A percentile compares a stretch with the other conserved stretches of the same genome.
phyloP scores from a whole-genome alignment of 163 green algal species.

The Scenedesmus sp. region DNA sequence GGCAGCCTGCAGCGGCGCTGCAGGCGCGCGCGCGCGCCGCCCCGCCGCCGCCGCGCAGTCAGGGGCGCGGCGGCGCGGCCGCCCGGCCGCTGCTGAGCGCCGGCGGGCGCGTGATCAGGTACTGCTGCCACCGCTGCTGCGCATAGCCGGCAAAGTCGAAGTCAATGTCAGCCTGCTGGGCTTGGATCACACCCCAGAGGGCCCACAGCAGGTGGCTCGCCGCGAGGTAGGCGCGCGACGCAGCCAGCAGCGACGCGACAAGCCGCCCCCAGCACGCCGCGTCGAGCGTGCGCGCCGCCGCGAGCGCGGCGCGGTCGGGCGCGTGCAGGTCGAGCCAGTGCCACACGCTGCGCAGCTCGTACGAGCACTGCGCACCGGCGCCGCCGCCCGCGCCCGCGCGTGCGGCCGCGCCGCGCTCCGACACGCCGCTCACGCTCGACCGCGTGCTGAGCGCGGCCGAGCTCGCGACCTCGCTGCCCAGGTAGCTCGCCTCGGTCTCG shows the following conservation, averaged over 20 bases:
- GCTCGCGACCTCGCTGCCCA: too few relatives aligned
- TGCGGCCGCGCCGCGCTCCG: too few relatives aligned
- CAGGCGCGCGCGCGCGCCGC: too few relatives aligned
- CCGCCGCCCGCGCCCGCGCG: neutral
- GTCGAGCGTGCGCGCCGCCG: neutral
- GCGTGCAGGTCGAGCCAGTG: conserved; percentile 16
- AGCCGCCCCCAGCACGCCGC: neutral
- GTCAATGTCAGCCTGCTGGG: conserved; percentile 52
- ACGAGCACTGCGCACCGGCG: neutral
- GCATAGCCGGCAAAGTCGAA: conserved; percentile 73
- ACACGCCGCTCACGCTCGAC: too few relatives aligned
- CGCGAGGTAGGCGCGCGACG: conserved; percentile 56
- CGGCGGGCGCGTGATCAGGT: conserved; percentile 17
- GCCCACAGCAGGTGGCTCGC: conserved; percentile 76
- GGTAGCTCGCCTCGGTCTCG: conserved; percentile 3
- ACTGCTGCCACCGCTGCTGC: conserved; percentile 51
- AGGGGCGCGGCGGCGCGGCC: too few relatives aligned
- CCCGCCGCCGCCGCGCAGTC: too few relatives aligned
- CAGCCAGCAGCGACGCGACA: conserved; percentile 49
- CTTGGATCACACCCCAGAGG: conserved; percentile 79
- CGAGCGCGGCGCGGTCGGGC: neutral
- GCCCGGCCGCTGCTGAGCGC: too few relatives aligned
- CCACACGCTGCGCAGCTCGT: conserved; percentile 19
- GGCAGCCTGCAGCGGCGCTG: too few relatives aligned
- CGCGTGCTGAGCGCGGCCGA: too few relatives aligned